Evolutionary conservation across 768 basidiomycete species (phyloP), one percentile per base, ranked within the genome.

Genomic region (Termitomyces bulborhizus): DNA sequence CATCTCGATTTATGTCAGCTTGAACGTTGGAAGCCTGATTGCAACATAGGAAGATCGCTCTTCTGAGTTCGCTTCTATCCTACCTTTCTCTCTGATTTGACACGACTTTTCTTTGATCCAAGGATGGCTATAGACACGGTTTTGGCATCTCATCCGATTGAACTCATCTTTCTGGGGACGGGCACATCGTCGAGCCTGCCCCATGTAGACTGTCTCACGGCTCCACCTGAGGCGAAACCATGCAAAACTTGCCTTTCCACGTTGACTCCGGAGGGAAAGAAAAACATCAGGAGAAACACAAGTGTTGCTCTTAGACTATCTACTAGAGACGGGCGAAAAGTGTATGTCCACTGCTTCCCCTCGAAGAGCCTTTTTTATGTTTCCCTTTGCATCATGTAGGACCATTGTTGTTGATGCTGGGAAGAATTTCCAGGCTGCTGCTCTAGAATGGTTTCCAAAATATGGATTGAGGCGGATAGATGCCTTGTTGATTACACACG

Each of bases 241-340:
- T 90, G 89, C 65, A 71, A 68, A 56, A 84, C 88, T 0, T 90
- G 90, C 62, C 69, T 85, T 46, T 85, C 86, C 36, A 84, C 88
- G 29, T 71, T 85, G 57, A 78, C 66, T 0, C 81, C 83, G 0
- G 82, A 84, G 57, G 91, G 92, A 12, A 86, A 83, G 79, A 90
- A 84, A 71, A 97, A 96, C 62, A 79, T 84, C 36, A 70, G 94
- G 45, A 79, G 94, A 51, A 96, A 96, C 65, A 95, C 93, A 7
- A 85, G 87, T 55, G 83, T 78, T 15, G 80, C 86, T 3, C 60
- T 93, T 51, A 74, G 85, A 46, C 70, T 83, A 54, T 68, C 63
- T 29, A 70, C 68, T 11, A 72, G 65, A 53, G 69, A 75, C 57
- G 75, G 73, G n/a, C 54, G 68, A 40, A 66, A 61, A 54, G 79